Percentiles rank a stretch among this genome's conserved stretches.
Evolutionary conservation across 139 green algal genomes (phyloP).

Genomic region (Chlorella sp.): DNA sequence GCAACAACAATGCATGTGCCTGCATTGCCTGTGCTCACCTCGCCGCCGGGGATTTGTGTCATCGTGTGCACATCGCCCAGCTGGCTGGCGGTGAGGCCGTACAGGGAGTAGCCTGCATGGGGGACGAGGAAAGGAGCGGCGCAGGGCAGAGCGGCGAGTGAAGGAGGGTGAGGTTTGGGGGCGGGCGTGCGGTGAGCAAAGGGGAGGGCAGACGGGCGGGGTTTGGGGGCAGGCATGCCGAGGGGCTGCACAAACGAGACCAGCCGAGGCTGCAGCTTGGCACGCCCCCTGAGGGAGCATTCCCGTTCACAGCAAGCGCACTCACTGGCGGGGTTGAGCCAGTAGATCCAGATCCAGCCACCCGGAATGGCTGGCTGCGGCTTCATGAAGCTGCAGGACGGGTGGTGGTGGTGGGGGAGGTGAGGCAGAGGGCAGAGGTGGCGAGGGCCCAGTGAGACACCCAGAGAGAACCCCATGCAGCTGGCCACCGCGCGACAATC

Average conservation of each 20-base stretch:
- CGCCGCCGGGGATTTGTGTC: background rate
- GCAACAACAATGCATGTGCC: no score
- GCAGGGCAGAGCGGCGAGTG: no score
- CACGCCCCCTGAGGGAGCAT: background rate
- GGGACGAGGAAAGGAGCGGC: no score
- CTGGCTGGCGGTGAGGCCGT: slow-evolving; percentile 1
- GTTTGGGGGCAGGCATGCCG: no score
- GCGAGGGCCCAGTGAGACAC: no score
- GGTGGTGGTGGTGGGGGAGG: background rate
- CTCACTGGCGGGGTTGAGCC: background rate
- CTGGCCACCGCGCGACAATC: no score
- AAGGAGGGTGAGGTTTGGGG: background rate
- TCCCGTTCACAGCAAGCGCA: no score
- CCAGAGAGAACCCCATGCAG: no score
- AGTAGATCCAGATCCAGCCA: slow-evolving; percentile 22
- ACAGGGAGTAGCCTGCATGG: background rate
- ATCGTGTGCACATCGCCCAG: background rate
- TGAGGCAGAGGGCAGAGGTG: background rate
- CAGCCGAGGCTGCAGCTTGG: no score
- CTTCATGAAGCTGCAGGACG: background rate
- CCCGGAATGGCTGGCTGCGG: background rate
- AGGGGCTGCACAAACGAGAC: no score
- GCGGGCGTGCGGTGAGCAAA: no score
- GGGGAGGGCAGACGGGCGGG: no score
- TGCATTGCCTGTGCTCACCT: background rate